These are phyloP conservation scores for Ceratocystis huliohia DNA, from an alignment of 2,329 filamentous ascomycete genomes.

Conservation along the genomic window DNA sequence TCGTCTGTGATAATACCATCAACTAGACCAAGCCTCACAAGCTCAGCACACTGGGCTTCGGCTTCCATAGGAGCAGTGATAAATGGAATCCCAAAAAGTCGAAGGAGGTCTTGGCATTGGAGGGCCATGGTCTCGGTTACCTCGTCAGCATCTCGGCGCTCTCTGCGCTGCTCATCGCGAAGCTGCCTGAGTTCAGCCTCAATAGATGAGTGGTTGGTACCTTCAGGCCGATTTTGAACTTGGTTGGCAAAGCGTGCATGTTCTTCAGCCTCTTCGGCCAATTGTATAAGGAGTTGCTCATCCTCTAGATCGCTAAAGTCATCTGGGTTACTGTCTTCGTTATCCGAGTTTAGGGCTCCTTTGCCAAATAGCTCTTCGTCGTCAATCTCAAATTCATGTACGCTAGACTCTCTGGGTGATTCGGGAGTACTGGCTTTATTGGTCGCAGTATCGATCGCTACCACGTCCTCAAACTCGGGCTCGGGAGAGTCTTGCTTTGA, in stretches of 20 bases:
- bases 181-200: slow-evolving; percentile 78
- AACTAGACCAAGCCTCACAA: slow-evolving; percentile 74
- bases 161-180: slow-evolving; percentile 89
- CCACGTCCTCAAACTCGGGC: slow-evolving; percentile 15
- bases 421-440: not conserved
- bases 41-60: slow-evolving; percentile 89
- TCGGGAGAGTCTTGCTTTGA: slow-evolving; percentile 12
- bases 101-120: slow-evolving; percentile 83
- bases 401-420: slow-evolving; percentile 20
- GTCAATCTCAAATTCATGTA: slow-evolving; percentile 29
- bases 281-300: slow-evolving; percentile 71
- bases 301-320: slow-evolving; percentile 81
- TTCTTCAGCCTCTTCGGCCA: slow-evolving; percentile 84
- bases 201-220: slow-evolving; percentile 64
- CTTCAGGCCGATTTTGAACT: slow-evolving; percentile 61
- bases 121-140: slow-evolving; percentile 92
- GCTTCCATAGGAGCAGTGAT: slow-evolving; percentile 98
- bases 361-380: slow-evolving; percentile 36
- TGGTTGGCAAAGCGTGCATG: slow-evolving; percentile 85
- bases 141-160: slow-evolving; percentile 89
- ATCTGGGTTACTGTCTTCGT: slow-evolving; percentile 34
- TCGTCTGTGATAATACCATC: slow-evolving; percentile 98
- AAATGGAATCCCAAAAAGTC: slow-evolving; percentile 87
- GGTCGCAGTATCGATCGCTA: not conserved
- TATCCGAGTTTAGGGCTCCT: slow-evolving; percentile 7